These are phyloP conservation scores for Syncephalis plumigaleata DNA, from an alignment of 371 early-diverging fungal genomes.

Conservation along the genomic window DNA sequence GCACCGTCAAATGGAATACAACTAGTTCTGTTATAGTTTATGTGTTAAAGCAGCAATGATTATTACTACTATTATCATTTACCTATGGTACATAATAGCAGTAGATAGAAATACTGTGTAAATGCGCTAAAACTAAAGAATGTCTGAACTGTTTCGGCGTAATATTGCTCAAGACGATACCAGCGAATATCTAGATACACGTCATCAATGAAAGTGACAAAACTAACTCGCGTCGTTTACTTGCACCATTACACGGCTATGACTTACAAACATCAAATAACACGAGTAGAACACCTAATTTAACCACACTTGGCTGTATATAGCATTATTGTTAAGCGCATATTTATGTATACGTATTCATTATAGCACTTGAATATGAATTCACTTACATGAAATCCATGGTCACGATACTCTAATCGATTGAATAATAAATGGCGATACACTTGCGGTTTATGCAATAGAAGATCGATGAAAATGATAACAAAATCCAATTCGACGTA, in stretches of 20 bases:
- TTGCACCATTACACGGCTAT: constrained; percentile 1
- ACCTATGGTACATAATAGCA: constrained; percentile 54
- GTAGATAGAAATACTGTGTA: constrained; percentile 63
- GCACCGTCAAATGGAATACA: constrained; percentile 21
- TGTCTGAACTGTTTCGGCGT: constrained; percentile 21
- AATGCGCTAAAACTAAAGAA: constrained; percentile 41
- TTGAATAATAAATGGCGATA: constrained; percentile 85
- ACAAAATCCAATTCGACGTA: constrained; percentile 86
- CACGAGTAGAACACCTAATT: constrained; percentile 61
- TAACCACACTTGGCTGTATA: constrained; percentile 41
- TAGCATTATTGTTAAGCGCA: neutral
- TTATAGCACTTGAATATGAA: neutral
- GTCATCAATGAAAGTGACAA: too few relatives aligned
- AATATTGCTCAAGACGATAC: constrained; percentile 65
- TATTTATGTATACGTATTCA: too few relatives aligned
- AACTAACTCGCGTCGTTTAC: too few relatives aligned
- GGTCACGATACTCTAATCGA: constrained; percentile 28
- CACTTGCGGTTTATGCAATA: constrained; percentile 77
- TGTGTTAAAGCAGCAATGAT: neutral
- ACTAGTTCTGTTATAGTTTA: constrained; percentile 17
- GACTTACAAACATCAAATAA: constrained; percentile 77
- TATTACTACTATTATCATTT: constrained; percentile 6
- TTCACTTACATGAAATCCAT: constrained; percentile 28
- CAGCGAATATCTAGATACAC: constrained; percentile 61
- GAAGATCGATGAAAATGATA: constrained; percentile 85